Conservation (phyloP, 164 flowering plant genomes). For the Dillenia turbinata region DNA sequence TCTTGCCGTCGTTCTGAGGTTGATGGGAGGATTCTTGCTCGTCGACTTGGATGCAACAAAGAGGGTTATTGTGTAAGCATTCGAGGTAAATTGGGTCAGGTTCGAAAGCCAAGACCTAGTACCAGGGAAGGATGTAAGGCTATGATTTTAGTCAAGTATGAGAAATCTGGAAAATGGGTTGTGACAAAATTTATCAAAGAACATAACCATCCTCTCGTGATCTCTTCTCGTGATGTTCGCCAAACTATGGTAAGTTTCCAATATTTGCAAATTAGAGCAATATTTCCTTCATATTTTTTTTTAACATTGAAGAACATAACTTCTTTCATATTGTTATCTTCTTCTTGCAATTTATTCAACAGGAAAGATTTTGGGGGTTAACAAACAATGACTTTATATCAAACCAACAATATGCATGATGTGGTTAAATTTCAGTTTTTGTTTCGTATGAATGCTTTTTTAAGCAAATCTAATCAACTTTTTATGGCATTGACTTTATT, state of each 20-base stretch:
- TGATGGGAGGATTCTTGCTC: conserved; percentile 39
- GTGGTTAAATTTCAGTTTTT: too few species aligned
- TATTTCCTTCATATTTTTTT: too few species aligned
- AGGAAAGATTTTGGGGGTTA: too few species aligned
- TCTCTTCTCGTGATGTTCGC: neutral
- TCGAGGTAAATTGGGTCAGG: conserved; percentile 23
- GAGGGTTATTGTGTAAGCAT: conserved; percentile 39
- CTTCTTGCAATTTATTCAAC: too few species aligned
- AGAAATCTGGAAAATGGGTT: conserved; percentile 10
- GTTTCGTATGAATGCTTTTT: too few species aligned
- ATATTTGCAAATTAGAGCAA: too few species aligned
- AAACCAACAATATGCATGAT: too few species aligned
- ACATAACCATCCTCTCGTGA: conserved; percentile 10
- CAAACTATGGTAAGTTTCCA: conserved; percentile 5
- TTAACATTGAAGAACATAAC: too few species aligned
- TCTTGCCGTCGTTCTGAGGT: conserved; percentile 38
- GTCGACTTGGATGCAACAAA: conserved; percentile 45
- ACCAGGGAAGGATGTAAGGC: conserved; percentile 52
- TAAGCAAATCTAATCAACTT: too few species aligned
- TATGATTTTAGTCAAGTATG: conserved; percentile 23
- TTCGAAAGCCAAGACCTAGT: conserved; percentile 31
- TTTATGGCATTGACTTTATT: too few species aligned
- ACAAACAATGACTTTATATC: too few species aligned
- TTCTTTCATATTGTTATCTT: too few species aligned
- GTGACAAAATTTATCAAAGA: conserved; percentile 7